Evolutionary conservation across 208 protist species (phyloP).

Genomic region (Leishmania guyanensis): DNA sequence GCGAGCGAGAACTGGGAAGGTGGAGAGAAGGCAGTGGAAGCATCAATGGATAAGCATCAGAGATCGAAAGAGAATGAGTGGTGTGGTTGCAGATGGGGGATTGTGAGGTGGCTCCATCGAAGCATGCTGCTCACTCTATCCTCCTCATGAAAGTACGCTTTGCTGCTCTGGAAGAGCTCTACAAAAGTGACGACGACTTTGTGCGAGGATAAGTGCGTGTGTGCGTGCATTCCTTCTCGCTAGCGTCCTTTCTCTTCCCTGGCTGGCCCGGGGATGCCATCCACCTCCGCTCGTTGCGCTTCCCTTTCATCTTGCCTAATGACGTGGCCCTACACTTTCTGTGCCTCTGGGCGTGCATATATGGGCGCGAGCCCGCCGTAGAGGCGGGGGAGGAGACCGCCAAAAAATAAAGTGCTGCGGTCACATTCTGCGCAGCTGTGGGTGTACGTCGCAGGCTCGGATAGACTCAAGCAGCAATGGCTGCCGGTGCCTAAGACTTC

Average conservation of each 20-base stretch:
- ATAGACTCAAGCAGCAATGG: background rate
- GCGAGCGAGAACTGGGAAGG: background rate
- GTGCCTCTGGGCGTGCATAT: background rate
- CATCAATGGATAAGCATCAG: background rate
- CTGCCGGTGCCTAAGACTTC: background rate
- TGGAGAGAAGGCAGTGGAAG: background rate
- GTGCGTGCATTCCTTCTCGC: background rate
- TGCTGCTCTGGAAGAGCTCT: background rate
- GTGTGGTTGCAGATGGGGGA: background rate
- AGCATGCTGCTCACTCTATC: background rate
- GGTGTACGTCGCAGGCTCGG: background rate
- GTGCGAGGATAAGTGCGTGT: background rate
- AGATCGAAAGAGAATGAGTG: background rate
- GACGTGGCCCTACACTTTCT: background rate
- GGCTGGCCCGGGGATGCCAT: background rate
- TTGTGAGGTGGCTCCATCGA: background rate
- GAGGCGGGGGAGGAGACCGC: background rate
- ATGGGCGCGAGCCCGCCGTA: background rate
- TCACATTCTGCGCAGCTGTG: background rate
- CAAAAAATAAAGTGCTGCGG: background rate
- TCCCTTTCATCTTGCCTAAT: background rate
- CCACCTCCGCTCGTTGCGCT: background rate
- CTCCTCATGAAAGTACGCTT: background rate
- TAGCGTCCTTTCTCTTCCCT: background rate
- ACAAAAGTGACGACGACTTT: background rate